phyloP scores from a whole-genome alignment of 306 rosid species.

The Cercis canadensis region DNA sequence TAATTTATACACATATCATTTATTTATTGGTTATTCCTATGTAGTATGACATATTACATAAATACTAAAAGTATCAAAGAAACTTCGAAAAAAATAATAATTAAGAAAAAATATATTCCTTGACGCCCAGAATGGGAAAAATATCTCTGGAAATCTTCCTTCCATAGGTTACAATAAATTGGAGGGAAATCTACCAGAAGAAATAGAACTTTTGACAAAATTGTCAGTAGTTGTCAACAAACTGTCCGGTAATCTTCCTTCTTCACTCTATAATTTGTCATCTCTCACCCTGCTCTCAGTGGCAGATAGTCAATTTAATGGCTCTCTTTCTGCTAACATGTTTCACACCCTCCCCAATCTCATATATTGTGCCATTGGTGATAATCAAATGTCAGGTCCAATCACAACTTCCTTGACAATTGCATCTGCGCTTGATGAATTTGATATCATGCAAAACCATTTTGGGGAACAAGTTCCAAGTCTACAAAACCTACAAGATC shows the following conservation, averaged over 20 bases:
- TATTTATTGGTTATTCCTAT: too few species aligned
- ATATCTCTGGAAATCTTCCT: slow-evolving; percentile 43
- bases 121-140: too few species aligned
- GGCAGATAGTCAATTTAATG: slow-evolving; percentile 19
- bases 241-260: slow-evolving; percentile 36
- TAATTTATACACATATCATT: too few species aligned
- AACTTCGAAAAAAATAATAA: too few species aligned
- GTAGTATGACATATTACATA: too few species aligned
- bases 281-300: slow-evolving; percentile 1
- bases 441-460: not conserved
- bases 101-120: too few species aligned
- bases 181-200: slow-evolving; percentile 38
- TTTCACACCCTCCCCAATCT: slow-evolving; percentile 36
- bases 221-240: slow-evolving; percentile 11
- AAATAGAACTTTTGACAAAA: slow-evolving; percentile 33
- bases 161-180: slow-evolving; percentile 17
- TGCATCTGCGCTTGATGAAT: slow-evolving; percentile 30
- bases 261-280: slow-evolving; percentile 40
- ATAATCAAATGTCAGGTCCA: slow-evolving; percentile 32
- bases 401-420: slow-evolving; percentile 11
- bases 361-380: not conserved
- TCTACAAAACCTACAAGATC: not conserved
- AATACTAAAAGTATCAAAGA: too few species aligned
- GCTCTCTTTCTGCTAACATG: slow-evolving; percentile 38
- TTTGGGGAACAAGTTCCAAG: slow-evolving; percentile 40